phyloP scores from a whole-genome alignment of 371 early-diverging fungal genomes.

The Blakeslea trispora region DNA sequence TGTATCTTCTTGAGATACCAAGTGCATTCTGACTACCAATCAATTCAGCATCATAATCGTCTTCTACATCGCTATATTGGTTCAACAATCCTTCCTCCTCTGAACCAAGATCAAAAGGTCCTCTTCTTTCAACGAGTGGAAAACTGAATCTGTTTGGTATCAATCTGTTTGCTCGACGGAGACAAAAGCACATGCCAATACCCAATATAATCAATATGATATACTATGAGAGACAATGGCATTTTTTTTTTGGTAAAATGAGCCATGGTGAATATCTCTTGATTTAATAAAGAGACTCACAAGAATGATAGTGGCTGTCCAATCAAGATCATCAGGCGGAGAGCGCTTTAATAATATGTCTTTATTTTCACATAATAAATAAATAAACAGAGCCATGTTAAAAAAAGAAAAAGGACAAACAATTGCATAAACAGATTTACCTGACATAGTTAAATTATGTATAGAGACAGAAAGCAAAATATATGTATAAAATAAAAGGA shows the following conservation, averaged over 20 bases:
- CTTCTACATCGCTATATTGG: slow-evolving; percentile 25
- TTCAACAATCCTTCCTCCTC: slow-evolving; percentile 40
- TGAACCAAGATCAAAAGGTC: slow-evolving; percentile 22
- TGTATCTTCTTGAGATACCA: background rate
- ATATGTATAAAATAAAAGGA: too few species aligned
- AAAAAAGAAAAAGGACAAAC: background rate
- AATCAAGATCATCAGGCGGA: slow-evolving; percentile 38
- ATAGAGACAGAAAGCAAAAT: too few species aligned
- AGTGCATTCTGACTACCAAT: slow-evolving; percentile 12
- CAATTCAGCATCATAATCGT: slow-evolving; percentile 20
- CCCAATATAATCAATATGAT: slow-evolving; percentile 31
- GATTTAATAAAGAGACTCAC: too few species aligned
- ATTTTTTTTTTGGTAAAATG: too few species aligned
- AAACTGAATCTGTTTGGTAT: slow-evolving; percentile 46
- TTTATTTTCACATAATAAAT: too few species aligned
- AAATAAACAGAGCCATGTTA: background rate
- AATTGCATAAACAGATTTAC: background rate
- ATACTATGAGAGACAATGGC: too few species aligned
- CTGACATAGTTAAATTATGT: too few species aligned
- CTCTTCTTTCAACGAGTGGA: slow-evolving; percentile 34
- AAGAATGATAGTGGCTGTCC: slow-evolving; percentile 35
- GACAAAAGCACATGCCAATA: slow-evolving; percentile 46
- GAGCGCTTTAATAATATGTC: slow-evolving; percentile 15
- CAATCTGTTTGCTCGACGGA: slow-evolving; percentile 41
- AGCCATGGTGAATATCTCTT: too few species aligned